Base-by-base conservation (phyloP, 768 basidiomycete species). In the Trametes cubensis region DNA sequence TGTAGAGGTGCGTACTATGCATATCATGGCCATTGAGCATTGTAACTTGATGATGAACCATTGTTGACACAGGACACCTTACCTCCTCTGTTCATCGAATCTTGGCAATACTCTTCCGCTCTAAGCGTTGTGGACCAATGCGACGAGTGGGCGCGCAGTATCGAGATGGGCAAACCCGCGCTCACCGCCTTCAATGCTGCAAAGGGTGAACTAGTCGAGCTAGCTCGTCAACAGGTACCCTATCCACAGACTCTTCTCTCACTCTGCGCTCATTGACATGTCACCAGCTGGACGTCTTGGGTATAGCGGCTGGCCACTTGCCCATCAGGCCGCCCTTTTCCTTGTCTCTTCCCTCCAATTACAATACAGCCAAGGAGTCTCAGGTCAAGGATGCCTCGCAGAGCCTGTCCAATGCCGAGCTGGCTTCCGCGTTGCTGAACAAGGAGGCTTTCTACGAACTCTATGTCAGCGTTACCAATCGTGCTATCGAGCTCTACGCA, bases 81-180 rank as follows among this genome's bases (percentile, higher is more conserved):
- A 23, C 82, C 89, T 0, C 76, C 78, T 18, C 84, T 88, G 69
- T 97, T 96, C 71, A 79, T 97, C 38, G 92, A 97, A 71, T 89
- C 92, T 0, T 99, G 97, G 97, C 89, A 84, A 38, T 98, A 94
- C 74, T 93, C 91, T 18, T 93, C 95, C 0, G 87, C 93, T 20
- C 79, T 95, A 46, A 92, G 88, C 64, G 86, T 89, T 46, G 85
- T 94, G 26, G 87, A 92, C 14, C 87, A 88, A 66, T 92, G 89
- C 67, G 88, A 92, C 64, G 73, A 75, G 2, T 95, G 94, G 92
- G 81, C 82, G 13, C 72, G 76, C n/a, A 65, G 73, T 1, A 74
- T 79, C 61, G 76, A 79, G 23, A 71, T 86, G 48, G 81, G 88
- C 51, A 78, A 81, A 2, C 58, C 78, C 2, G 71, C 79, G 11